Evolutionary conservation across 768 basidiomycete genomes (phyloP), one percentile per base, ranked within the genome.

Genomic region (Grammothele lineata): DNA sequence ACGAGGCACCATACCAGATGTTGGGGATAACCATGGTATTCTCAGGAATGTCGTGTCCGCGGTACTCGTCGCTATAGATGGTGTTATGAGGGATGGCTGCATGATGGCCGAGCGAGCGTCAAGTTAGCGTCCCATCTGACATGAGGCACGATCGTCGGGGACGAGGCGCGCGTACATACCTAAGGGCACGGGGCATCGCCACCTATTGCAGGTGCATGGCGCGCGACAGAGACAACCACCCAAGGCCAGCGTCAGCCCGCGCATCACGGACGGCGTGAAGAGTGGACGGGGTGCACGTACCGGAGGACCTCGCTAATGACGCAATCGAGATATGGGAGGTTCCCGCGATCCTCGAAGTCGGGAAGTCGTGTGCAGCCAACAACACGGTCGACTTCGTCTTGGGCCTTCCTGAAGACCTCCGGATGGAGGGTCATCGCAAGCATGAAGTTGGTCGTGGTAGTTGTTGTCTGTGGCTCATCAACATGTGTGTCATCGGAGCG

Each of bases 301-400:
- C 58, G 51, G 33, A 51, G 53, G 9, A 70, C 60, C 50, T 75
- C 74, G 23, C 64, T 62, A 15, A 62, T 58, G 10, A 76, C 36
- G 4, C 68, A 67, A 21, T 70, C 67, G 4, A 70, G 57, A 50
- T 72, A 75, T 0, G 74, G 75, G 23, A 77, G 58, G 9, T 59
- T 60, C 6, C 58, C 61, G 25, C 69, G 57, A 49, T 77, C 75
- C 8, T 58, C 61, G 48, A 68, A 66, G 11, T 59, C 62, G 5
- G 73, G 72, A 1, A 75, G 64, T 1, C 74, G 61, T 40, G 68
- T 63, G 8, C 40, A 50, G n/a, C 75, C 75, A 10, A 73, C 55
- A 3, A 74, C 70, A 1, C 56, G 40, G 43, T 75, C 73, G 2
- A 75, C 58, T 48, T 77, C 75, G n/a, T 59, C 59, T 40, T 74